These are phyloP conservation scores for Claviceps sorghi DNA, from an alignment of 2,329 filamentous ascomycete genomes.

Conservation along the genomic window DNA sequence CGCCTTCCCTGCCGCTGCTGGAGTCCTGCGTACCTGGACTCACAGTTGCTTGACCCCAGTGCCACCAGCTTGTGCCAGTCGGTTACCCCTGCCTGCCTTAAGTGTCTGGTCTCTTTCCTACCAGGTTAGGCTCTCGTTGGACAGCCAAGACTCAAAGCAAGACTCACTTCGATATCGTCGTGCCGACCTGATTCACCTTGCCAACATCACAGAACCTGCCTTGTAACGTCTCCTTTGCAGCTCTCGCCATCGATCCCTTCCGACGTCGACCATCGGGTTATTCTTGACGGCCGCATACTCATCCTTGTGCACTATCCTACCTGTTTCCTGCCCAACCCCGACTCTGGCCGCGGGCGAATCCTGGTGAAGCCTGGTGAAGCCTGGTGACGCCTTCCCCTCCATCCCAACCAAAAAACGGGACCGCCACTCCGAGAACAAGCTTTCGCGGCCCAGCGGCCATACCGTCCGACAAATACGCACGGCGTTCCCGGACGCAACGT, in stretches of 20 bases:
- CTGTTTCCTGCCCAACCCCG: background rate
- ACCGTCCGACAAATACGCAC: background rate
- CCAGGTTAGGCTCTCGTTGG: constrained; percentile 15
- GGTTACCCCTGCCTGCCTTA: constrained; percentile 8
- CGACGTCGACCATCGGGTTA: background rate
- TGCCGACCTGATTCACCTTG: constrained; percentile 9
- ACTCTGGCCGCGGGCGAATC: background rate
- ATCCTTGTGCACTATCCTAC: background rate
- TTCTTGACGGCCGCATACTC: background rate
- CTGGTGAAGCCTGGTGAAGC: background rate
- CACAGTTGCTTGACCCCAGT: background rate
- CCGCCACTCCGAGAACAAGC: background rate
- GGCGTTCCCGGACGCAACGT: background rate
- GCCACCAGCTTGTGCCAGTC: background rate
- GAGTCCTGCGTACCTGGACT: background rate
- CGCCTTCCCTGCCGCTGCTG: background rate
- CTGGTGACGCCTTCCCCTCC: constrained; percentile 4
- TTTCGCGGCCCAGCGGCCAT: background rate
- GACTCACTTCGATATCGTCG: constrained; percentile 12
- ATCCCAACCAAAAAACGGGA: background rate
- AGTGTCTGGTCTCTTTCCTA: constrained; percentile 10
- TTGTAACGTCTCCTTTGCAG: constrained; percentile 1
- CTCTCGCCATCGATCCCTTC: background rate
- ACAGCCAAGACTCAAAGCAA: constrained; percentile 7
- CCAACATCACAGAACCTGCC: constrained; percentile 5